Evolutionary conservation across 208 protist genomes (phyloP).

Genomic region (Balamuthia mandrillaris): DNA sequence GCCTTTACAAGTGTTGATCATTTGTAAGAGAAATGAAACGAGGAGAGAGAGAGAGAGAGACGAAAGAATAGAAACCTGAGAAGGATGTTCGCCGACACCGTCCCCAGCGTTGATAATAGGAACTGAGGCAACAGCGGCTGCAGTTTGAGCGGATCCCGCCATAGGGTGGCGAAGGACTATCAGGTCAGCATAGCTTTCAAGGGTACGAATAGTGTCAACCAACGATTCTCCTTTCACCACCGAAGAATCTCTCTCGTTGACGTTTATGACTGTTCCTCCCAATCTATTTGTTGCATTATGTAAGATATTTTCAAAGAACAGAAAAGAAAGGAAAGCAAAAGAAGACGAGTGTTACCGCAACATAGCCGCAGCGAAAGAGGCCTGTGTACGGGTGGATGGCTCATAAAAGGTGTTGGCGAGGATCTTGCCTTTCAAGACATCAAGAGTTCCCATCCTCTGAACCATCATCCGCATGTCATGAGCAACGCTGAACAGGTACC

Average conservation of each 20-base stretch:
- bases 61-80: conserved; percentile 57
- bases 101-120: conserved; percentile 96
- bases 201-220: conserved; percentile 61
- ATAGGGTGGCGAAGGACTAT: conserved; percentile 92
- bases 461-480: conserved; percentile 63
- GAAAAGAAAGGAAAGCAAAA: too few relatives aligned
- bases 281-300: too few relatives aligned
- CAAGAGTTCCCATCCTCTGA: conserved; percentile 43
- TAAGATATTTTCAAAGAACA: too few relatives aligned
- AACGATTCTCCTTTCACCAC: conserved; percentile 75
- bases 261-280: conserved; percentile 66
- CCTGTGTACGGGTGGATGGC: conserved; percentile 71
- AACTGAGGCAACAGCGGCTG: conserved; percentile 57
- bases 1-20: too few relatives aligned
- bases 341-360: too few relatives aligned
- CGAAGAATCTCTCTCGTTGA: conserved; percentile 56
- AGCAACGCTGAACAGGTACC: conserved; percentile 49
- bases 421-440: conserved; percentile 48
- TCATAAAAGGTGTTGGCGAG: conserved; percentile 32
- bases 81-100: conserved; percentile 94
- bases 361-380: conserved; percentile 76
- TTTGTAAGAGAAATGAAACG: not conserved
- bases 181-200: conserved; percentile 75
- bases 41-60: not conserved
- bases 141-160: conserved; percentile 77